Base-by-base conservation (phyloP, 495 filamentous ascomycete species). In the Hamigera avellanea region DNA sequence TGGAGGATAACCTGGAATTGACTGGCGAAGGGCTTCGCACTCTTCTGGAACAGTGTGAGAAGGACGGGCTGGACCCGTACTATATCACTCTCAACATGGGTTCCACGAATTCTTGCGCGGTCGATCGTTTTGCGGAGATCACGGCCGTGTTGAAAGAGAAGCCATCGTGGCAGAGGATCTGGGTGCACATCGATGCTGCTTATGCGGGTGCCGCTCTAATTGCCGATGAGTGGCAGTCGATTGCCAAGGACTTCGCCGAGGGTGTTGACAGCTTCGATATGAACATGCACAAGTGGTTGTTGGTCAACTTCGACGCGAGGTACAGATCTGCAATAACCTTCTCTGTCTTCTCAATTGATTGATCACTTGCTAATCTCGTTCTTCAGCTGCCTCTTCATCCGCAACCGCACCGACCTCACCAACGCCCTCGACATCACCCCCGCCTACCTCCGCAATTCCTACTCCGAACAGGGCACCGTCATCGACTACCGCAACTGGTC, bases 401-500 rank as follows among this genome's bases (percentile, higher is more conserved):
- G 78, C 38, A 71, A 81, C 47, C 73, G 91, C 12, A 61, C 62
- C 16, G 77, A 86, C 50, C 70, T 98, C 17, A 82, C 78, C 15
- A 72, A 80, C 38, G 80, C 86, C 2, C 73, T 95, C 19, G 80
- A 76, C 49, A 81, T 95, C 54, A 83, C 80, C 34, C 86, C 84
- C 2, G 71, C 80, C 6, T 96, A 93, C 60, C 73, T 93, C 7
- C 70, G 75, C 40, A 95, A 94, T 58, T 56, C 73, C 2, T 86
- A 80, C 56, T 81, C 80, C 0, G 83, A 87, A 40, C 71, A 70
- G 30, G 89, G 89, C 1, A 70, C 87, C 5, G 91, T 98, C 2
- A 95, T 86, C 25, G 91, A 98, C 53, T 96, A 98, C 61, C 76
- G 91, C 16, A 93, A 98, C 69, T 98, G 91, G 91, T 87, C 93